Percentiles rank a stretch among this genome's conserved stretches.
phyloP scores from a whole-genome alignment of 2,329 filamentous ascomycete genomes.

The Neofusicoccum cordaticola region DNA sequence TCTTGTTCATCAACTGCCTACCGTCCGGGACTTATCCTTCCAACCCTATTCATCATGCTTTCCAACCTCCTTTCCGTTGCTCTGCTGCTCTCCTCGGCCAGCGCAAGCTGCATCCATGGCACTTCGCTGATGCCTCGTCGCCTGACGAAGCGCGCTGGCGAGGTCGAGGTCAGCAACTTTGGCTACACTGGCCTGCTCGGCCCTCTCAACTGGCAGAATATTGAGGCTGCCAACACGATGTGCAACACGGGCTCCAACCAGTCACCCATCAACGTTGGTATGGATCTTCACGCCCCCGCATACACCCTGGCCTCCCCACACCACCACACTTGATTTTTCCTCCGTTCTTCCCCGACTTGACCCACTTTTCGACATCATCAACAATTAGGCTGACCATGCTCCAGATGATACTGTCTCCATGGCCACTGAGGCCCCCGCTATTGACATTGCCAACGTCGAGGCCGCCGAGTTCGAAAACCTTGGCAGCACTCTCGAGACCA shows the following conservation, averaged over 20 bases:
- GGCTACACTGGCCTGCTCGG: constrained; percentile 45
- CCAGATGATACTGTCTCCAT: constrained; percentile 32
- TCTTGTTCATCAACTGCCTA: not conserved
- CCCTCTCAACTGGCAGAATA: constrained; percentile 53
- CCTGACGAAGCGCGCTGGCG: constrained; percentile 25
- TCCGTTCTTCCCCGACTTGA: not conserved
- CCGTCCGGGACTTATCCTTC: not conserved
- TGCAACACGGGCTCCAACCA: constrained; percentile 53
- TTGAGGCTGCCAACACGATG: constrained; percentile 43
- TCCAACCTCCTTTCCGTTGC: not conserved
- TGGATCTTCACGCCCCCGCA: constrained; percentile 30
- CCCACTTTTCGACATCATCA: constrained; percentile 28
- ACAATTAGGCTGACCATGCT: constrained; percentile 5
- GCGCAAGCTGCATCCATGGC: constrained; percentile 43
- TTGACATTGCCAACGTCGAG: constrained; percentile 43
- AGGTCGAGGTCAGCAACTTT: constrained; percentile 37
- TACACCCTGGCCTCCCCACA: not conserved
- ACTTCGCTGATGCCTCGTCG: constrained; percentile 35
- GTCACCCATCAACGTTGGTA: constrained; percentile 52
- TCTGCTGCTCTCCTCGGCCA: constrained; percentile 17
- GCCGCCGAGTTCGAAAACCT: constrained; percentile 56
- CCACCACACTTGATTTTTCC: not conserved
- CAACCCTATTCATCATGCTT: not conserved
- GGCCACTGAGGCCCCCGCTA: constrained; percentile 27
- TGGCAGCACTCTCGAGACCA: constrained; percentile 56